A percentile compares a stretch with the other conserved stretches of the same genome.
phyloP scores from a whole-genome alignment of 768 basidiomycete genomes.

The Rhodotorula kratochvilovae region DNA sequence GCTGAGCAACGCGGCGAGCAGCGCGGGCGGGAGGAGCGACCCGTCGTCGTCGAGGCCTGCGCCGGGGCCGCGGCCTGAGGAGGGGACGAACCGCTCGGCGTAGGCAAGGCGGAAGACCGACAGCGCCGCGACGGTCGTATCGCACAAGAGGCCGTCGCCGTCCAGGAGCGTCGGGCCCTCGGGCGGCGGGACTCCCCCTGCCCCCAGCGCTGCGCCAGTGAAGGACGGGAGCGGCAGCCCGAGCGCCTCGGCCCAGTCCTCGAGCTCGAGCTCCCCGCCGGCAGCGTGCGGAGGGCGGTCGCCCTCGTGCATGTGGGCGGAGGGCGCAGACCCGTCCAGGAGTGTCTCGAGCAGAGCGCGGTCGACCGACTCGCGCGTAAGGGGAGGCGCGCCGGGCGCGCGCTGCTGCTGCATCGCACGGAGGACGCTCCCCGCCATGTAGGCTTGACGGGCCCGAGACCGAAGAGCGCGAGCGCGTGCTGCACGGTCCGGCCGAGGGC shows the following conservation, averaged over 20 bases:
- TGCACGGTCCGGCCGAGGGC: conserved; percentile 26
- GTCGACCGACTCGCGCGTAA: neutral
- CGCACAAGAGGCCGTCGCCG: conserved; percentile 22
- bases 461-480: conserved; percentile 32
- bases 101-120: conserved; percentile 20
- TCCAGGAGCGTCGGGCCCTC: neutral
- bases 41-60: conserved; percentile 5
- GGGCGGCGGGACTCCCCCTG: too few species aligned
- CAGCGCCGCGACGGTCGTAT: conserved; percentile 21
- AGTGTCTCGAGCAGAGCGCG: neutral
- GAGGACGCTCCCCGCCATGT: neutral
- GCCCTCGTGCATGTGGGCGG: too few species aligned
- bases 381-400: neutral
- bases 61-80: neutral
- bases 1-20: conserved; percentile 22
- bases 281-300: too few species aligned
- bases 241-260: conserved; percentile 6
- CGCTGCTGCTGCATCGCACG: neutral
- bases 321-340: neutral
- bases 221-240: neutral
- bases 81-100: conserved; percentile 9
- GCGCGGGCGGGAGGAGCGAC: conserved; percentile 3
- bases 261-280: neutral
- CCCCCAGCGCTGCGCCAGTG: neutral
- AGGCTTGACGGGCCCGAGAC: conserved; percentile 25